Base-by-base conservation (phyloP, 1,284 basidiomycete species). In the Amylostereum areolatum region DNA sequence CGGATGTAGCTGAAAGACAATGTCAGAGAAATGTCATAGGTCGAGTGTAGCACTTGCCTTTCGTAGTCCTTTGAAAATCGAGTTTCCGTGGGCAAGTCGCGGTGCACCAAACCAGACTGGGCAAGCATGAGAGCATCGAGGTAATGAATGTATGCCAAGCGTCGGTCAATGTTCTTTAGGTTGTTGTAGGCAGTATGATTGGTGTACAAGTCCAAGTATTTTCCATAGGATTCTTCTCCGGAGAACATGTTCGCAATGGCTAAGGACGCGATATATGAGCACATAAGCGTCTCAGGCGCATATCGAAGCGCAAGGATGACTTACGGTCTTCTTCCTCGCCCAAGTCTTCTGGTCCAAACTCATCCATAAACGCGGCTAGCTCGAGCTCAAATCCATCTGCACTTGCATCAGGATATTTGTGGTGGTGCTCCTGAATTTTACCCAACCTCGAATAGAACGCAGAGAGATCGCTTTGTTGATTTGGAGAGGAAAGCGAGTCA, bases 391-490 rank as follows among this genome's bases (percentile, higher is more conserved):
- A 83, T 57, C 85, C 82, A 64, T 83, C 82, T 71, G 86, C 75
- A 64, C 84, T 78, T 69, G 85, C 76, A 72, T 92, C 87, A 69
- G 92, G 93, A 77, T 98, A 97, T 74, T 92, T 93, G 66, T 80
- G 79, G 77, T 98, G 89, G 77, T 97, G 93, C 62, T 96, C 93
- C 72, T 94, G 92, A 66, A 99, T 84, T 77, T 89, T 91, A 63
- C 83, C 85, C 71, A 99, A 85, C 66, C 96, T 85, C 62, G 82
- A 73, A 72, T 99, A 99, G 75, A 99, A 99, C 66, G 95, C 91
- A 43, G 84, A 82, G 45, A 97, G 75, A 66, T 97, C 91, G 62
- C 84, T 83, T 45, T 75, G 78, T 58, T 77, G 78, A 47, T 50
- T 67, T 49, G 68, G 77, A 57, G 69, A 80, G 48, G 78, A 82